phyloP scores from a whole-genome alignment of 2,329 filamentous ascomycete species.

The Exophiala sp. region DNA sequence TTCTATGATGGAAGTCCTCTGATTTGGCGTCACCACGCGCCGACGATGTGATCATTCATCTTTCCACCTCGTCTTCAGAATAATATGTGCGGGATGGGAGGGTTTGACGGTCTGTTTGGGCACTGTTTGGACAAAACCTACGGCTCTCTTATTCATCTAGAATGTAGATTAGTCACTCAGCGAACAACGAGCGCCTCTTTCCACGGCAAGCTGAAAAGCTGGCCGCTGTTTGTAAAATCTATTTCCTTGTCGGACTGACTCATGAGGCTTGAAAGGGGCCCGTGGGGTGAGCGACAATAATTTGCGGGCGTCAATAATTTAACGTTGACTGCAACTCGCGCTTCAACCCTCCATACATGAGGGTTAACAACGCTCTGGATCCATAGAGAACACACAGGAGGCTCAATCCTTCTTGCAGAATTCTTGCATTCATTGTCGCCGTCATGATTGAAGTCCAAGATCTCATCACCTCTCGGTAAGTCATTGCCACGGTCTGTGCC shows the following conservation, averaged over 20 bases:
- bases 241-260: conserved; percentile 13
- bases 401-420: neutral
- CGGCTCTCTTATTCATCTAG: too few relatives aligned
- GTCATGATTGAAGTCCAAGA: conserved; percentile 70
- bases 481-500: neutral
- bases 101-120: too few relatives aligned
- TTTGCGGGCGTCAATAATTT: neutral
- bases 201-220: too few relatives aligned
- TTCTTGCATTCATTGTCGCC: neutral
- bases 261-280: conserved; percentile 15
- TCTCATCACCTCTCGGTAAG: conserved; percentile 64
- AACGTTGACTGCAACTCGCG: neutral
- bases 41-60: too few relatives aligned
- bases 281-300: neutral
- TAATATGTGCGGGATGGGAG: too few relatives aligned
- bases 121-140: too few relatives aligned
- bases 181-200: too few relatives aligned
- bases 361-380: neutral
- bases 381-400: neutral
- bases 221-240: too few relatives aligned
- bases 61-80: too few relatives aligned
- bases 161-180: too few relatives aligned
- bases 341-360: neutral
- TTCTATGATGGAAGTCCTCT: too few relatives aligned
- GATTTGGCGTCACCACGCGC: too few relatives aligned